phyloP scores from a whole-genome alignment of 208 protist species.

The Trypanosoma lewisi region DNA sequence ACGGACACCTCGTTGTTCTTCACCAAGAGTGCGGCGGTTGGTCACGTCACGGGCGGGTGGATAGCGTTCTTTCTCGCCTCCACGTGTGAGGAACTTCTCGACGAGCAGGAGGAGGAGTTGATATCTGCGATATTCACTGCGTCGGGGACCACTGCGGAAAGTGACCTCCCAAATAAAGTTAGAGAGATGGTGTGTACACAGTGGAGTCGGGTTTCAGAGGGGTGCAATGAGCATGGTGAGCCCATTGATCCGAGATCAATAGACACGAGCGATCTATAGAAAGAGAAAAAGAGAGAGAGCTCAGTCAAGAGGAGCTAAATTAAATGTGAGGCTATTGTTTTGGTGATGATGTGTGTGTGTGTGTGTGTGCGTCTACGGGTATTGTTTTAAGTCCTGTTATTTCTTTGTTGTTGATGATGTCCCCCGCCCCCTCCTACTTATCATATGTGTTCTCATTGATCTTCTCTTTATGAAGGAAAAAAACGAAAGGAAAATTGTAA shows the following conservation, averaged over 20 bases:
- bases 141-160: background rate
- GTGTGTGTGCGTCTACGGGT: background rate
- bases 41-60: constrained; percentile 10
- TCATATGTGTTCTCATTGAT: too few relatives aligned
- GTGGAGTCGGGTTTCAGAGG: constrained; percentile 7
- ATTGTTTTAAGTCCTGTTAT: background rate
- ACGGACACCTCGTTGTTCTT: constrained; percentile 10
- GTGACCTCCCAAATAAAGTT: background rate
- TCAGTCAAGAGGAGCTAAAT: too few relatives aligned
- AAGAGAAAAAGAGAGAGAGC: background rate
- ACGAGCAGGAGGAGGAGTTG: constrained; percentile 17
- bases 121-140: background rate
- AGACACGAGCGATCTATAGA: constrained; percentile 1
- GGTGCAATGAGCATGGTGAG: constrained; percentile 11
- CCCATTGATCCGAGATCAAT: constrained; percentile 15
- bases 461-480: too few relatives aligned
- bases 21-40: background rate
- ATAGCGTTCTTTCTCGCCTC: constrained; percentile 25
- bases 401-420: background rate
- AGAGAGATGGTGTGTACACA: constrained; percentile 12
- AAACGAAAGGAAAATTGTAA: too few relatives aligned
- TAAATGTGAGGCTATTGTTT: constrained; percentile 4
- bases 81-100: constrained; percentile 26
- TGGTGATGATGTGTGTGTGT: background rate
- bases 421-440: too few relatives aligned